Evolutionary conservation across 139 green algal species (phyloP), one percentile per base, ranked within the genome.

Genomic region (Chlamydomonas eustigma): DNA sequence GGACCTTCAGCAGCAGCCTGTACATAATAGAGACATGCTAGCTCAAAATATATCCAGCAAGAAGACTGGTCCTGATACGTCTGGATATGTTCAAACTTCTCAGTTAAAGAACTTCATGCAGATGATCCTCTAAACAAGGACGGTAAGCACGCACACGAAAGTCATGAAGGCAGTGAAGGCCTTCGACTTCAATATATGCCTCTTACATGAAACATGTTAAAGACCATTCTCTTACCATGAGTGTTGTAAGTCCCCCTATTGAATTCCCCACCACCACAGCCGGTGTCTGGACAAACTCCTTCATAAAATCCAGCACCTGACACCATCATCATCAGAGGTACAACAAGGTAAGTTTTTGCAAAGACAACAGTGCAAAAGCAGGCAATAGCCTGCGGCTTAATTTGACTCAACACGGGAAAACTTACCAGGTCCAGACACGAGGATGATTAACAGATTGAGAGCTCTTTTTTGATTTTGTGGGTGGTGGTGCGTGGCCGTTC

Each of bases 351-450:
- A n/a, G n/a, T n/a, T n/a, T n/a, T n/a, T n/a, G n/a, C n/a, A n/a
- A n/a, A n/a, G 90, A 96, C 91, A 90, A 90, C 94, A 96, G 91
- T 88, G 91, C 91, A 96, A 88, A 90, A 96, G 91, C 91, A 95
- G 89, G 91, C 87, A 88, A 91, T 90, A 95, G 91, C 91, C 91
- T 95, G 91, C 90, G 91, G 91, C 91, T 96, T 96, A 94, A 96
- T 96, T 95, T 95, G 90, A 96, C 91, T 96, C 91, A 94, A 96
- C 91, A 94, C 91, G 89, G 90, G 91, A 91, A 94, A 96, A 94
- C 91, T 96, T 93, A 95, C 91, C 91, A 95, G 90, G 91, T 95
- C 91, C 90, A 95, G 89, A 94, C 91, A 94, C 93, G 94, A 89
- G 90, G 87, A 95, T 85, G 89, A 95, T 95, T 94, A 88, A 93